phyloP scores from a whole-genome alignment of 1,284 basidiomycete species.

The Ustilago lituana region DNA sequence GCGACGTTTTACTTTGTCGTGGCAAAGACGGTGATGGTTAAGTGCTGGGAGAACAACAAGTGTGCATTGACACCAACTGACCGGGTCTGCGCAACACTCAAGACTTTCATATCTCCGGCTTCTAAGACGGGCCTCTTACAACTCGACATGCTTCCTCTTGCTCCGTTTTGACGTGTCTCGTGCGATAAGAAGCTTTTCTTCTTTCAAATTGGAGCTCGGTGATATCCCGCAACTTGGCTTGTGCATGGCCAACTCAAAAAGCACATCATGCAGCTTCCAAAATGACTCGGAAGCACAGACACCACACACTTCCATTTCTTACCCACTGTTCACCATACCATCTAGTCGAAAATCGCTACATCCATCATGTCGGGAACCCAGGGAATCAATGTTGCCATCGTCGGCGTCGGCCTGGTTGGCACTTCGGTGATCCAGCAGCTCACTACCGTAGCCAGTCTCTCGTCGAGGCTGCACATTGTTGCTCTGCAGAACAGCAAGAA shows the following conservation, averaged over 20 bases:
- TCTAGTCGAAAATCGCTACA: no score
- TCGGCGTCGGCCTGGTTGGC: constrained; percentile 66
- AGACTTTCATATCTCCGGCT: constrained; percentile 7
- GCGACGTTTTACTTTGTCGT: no score
- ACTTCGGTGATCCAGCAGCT: constrained; percentile 63
- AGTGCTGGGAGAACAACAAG: not conserved
- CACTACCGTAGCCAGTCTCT: constrained; percentile 45
- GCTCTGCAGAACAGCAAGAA: constrained; percentile 65
- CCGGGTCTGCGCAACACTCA: no score
- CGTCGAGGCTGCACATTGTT: constrained; percentile 56
- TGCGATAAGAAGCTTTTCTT: constrained; percentile 28
- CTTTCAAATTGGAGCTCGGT: no score
- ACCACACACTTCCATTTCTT: not conserved
- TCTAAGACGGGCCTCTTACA: constrained; percentile 17
- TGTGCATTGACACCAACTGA: no score
- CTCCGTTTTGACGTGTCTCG: constrained; percentile 8
- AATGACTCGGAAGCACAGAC: constrained; percentile 22
- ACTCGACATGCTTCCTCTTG: constrained; percentile 26
- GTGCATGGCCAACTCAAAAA: constrained; percentile 12
- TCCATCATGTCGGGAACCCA: constrained; percentile 32
- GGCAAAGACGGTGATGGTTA: no score
- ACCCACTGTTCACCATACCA: not conserved
- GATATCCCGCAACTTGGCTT: constrained; percentile 26
- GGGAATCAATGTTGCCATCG: constrained; percentile 63
- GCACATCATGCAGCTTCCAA: constrained; percentile 15